Percentiles rank a stretch among this genome's conserved stretches.
Evolutionary conservation across 345 rosid genomes (phyloP).

Genomic region (Turritis glabra): DNA sequence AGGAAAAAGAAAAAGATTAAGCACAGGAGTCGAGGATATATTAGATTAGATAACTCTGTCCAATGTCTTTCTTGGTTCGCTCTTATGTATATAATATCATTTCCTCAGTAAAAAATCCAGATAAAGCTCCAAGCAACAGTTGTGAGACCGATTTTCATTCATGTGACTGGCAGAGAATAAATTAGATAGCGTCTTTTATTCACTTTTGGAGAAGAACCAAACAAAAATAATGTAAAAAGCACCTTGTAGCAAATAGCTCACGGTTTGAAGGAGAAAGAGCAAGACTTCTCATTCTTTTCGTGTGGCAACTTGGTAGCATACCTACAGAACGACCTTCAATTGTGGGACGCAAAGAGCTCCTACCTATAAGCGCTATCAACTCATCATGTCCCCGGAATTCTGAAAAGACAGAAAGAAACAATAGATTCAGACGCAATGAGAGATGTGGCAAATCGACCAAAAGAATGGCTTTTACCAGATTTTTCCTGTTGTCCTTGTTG

Average conservation of each 20-base stretch:
- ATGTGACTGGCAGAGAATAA: background rate
- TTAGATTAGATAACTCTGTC: background rate
- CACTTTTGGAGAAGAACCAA: background rate
- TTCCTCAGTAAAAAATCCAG: constrained; percentile 6
- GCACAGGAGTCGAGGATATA: background rate
- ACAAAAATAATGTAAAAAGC: background rate
- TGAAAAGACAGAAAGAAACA: constrained; percentile 1
- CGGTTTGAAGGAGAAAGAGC: constrained; percentile 39
- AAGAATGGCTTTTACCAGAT: constrained; percentile 24
- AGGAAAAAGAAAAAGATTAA: background rate
- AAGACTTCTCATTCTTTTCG: constrained; percentile 42
- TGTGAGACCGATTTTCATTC: background rate
- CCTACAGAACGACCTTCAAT: constrained; percentile 26
- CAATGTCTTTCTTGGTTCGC: background rate
- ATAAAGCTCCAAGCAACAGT: too few species aligned
- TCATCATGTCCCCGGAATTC: constrained; percentile 40
- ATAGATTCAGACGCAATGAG: constrained; percentile 1
- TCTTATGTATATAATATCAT: constrained; percentile 9
- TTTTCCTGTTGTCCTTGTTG: constrained; percentile 28
- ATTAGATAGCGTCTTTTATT: background rate
- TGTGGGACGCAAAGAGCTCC: constrained; percentile 40
- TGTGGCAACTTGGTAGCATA: constrained; percentile 42
- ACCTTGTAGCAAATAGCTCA: constrained; percentile 42
- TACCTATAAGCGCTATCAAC: constrained; percentile 42
- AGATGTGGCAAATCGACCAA: constrained; percentile 1